Percentiles rank a stretch among this genome's conserved stretches.
Evolutionary conservation across 768 basidiomycete species (phyloP).

Genomic region (Amanita rubescens): DNA sequence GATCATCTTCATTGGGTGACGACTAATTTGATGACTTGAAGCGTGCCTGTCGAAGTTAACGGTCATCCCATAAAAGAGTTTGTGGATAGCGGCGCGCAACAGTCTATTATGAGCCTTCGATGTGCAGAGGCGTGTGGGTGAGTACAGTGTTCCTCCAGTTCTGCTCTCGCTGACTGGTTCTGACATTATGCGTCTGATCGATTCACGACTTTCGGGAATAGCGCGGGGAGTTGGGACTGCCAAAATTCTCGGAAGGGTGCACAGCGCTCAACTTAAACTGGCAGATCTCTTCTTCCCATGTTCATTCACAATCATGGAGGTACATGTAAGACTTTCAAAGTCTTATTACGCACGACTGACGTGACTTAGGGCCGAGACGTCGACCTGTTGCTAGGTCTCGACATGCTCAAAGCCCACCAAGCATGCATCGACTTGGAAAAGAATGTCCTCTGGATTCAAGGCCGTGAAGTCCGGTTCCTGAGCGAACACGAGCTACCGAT

Average conservation of each 20-base stretch:
- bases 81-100: slow-evolving; percentile 96
- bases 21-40: slow-evolving; percentile 24
- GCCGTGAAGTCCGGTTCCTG: slow-evolving; percentile 81
- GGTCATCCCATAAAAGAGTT: slow-evolving; percentile 88
- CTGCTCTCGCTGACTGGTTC: slow-evolving; percentile 3
- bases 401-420: slow-evolving; percentile 98
- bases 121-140: slow-evolving; percentile 89
- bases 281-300: slow-evolving; percentile 81
- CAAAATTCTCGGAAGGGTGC: slow-evolving; percentile 88
- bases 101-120: slow-evolving; percentile 93
- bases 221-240: slow-evolving; percentile 94
- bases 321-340: slow-evolving; percentile 21
- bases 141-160: slow-evolving; percentile 24
- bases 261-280: slow-evolving; percentile 88
- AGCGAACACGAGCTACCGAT: slow-evolving; percentile 93
- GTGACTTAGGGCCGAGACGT: slow-evolving; percentile 73
- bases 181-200: slow-evolving; percentile 90
- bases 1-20: not conserved
- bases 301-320: slow-evolving; percentile 94
- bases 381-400: slow-evolving; percentile 95
- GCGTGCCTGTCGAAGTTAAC: slow-evolving; percentile 91
- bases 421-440: slow-evolving; percentile 93
- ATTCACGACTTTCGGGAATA: slow-evolving; percentile 80
- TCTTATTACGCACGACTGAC: not conserved
- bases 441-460: slow-evolving; percentile 87